Conservation (phyloP, 2,329 filamentous ascomycete genomes). For the Neofusicoccum cordaticola region DNA sequence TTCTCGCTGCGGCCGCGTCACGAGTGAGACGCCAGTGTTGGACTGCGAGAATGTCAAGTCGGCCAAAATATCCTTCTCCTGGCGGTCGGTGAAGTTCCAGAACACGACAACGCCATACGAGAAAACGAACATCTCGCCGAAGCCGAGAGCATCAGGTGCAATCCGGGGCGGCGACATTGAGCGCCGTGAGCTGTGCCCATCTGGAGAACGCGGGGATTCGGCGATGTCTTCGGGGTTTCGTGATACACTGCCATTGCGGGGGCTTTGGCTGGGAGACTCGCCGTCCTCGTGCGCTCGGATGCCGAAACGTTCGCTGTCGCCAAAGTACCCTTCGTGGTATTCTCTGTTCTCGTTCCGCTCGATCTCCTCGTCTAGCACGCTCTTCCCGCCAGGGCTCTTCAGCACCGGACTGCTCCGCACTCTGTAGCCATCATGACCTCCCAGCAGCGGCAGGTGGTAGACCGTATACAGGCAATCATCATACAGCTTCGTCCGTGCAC, state of each 20-base stretch:
- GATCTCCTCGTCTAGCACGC: conserved; percentile 90
- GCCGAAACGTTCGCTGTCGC: conserved; percentile 63
- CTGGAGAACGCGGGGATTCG: conserved; percentile 12
- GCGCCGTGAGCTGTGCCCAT: conserved; percentile 9
- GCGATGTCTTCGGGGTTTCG: conserved; percentile 20
- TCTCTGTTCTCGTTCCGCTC: conserved; percentile 87
- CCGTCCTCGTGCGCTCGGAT: conserved; percentile 36
- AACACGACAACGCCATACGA: conserved; percentile 97
- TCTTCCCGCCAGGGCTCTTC: conserved; percentile 90
- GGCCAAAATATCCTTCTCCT: conserved; percentile 94
- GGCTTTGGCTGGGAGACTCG: conserved; percentile 26
- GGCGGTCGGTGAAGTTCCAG: conserved; percentile 96
- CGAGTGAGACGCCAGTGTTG: conserved; percentile 64
- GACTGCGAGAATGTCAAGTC: conserved; percentile 85
- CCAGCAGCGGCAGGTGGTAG: conserved; percentile 85
- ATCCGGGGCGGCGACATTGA: conserved; percentile 48
- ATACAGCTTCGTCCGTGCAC: conserved; percentile 91
- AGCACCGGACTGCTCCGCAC: conserved; percentile 84
- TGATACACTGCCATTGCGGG: conserved; percentile 14
- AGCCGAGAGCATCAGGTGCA: conserved; percentile 69
- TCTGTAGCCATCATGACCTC: conserved; percentile 81
- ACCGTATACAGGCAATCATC: conserved; percentile 96
- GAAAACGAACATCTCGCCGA: conserved; percentile 96
- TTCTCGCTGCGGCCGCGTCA: conserved; percentile 76
- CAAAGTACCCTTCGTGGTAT: conserved; percentile 88